A percentile compares a stretch with the other conserved stretches of the same genome.
These are phyloP conservation scores for Sordaria brevicollis DNA, from an alignment of 495 filamentous ascomycete species.

Conservation along the genomic window DNA sequence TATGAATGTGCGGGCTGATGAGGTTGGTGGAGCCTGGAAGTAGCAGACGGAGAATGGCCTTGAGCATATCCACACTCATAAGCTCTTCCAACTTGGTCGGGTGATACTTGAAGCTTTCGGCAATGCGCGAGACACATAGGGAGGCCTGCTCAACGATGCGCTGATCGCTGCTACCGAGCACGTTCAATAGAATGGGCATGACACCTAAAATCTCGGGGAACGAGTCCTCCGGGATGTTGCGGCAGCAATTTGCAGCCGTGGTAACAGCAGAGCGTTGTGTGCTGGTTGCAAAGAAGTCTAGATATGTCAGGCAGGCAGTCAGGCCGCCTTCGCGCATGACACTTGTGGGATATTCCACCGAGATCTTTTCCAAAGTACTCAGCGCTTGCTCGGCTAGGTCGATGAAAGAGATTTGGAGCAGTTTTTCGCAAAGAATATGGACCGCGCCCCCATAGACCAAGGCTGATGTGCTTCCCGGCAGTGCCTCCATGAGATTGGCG, in stretches of 20 bases:
- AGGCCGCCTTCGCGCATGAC: constrained; percentile 95
- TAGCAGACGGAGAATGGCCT: constrained; percentile 78
- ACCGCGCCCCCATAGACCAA: constrained; percentile 96
- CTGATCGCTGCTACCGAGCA: constrained; percentile 85
- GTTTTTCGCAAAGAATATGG: constrained; percentile 84
- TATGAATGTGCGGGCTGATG: constrained; percentile 92
- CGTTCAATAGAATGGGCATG: constrained; percentile 88
- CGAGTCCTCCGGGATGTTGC: constrained; percentile 87
- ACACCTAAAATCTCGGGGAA: constrained; percentile 83
- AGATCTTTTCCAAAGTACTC: constrained; percentile 95
- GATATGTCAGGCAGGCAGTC: constrained; percentile 82
- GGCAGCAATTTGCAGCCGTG: constrained; percentile 95
- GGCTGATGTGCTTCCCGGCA: constrained; percentile 84
- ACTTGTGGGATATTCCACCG: constrained; percentile 86
- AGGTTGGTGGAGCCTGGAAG: constrained; percentile 92
- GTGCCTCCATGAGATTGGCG: constrained; percentile 95
- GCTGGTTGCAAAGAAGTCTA: constrained; percentile 97
- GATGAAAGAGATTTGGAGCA: constrained; percentile 91
- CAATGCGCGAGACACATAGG: constrained; percentile 90
- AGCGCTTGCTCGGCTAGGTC: constrained; percentile 95
- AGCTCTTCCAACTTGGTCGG: constrained; percentile 84
- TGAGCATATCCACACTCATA: constrained; percentile 75
- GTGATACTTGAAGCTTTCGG: constrained; percentile 88
- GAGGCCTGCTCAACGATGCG: constrained; percentile 96
- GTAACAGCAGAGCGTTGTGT: constrained; percentile 95